Base-by-base conservation (phyloP, 768 basidiomycete species). In the Boletus patriciae region DNA sequence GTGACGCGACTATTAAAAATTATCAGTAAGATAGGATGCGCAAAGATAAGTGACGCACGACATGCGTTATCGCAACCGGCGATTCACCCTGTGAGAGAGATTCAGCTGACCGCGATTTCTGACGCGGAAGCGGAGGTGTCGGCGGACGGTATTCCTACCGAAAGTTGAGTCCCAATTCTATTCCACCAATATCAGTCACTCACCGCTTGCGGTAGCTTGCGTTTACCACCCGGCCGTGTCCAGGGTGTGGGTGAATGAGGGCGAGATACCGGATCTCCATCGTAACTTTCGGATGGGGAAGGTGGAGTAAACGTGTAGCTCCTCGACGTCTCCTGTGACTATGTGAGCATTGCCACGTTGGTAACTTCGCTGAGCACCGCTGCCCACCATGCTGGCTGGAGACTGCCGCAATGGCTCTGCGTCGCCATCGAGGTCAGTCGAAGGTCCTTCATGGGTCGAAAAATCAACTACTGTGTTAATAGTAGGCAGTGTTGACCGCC, bases 71-170 rank as follows among this genome's bases (percentile, higher is more conserved):
- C 56, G 61, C 65, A 50, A 61, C 66, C 41, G 63, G 70, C 53
- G 62, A 77, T 19, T 73, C 66, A 59, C 46, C 66, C 70, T 62
- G 79, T 70, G 65, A 65, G 45, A 55, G 0, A 33, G 62, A 61
- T 38, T 70, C 70, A 15, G 52, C 46, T n/a, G 66, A 68, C 46
- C 68, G 71, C 31, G 66, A 71, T 64, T 72, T 74, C 62, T 73
- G 74, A 44, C 72, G 69, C 34, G 75, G 77, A 25, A 83, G 68
- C 27, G 83, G 83, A 3, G 83, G 83, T 1, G 83, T 84, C 6
- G 83, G 83, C 43, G 83, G 82, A n/a, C 83, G 78, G 66, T 82
- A 84, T 34, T 74, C 68, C 83, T 83, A 52, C 5, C 47, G 16
- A 63, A 40, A 33, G 41, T 45, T 54, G 50, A 58, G 53, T 49